Conservation (phyloP, 306 rosid genomes). For the Prunus campanulata region DNA sequence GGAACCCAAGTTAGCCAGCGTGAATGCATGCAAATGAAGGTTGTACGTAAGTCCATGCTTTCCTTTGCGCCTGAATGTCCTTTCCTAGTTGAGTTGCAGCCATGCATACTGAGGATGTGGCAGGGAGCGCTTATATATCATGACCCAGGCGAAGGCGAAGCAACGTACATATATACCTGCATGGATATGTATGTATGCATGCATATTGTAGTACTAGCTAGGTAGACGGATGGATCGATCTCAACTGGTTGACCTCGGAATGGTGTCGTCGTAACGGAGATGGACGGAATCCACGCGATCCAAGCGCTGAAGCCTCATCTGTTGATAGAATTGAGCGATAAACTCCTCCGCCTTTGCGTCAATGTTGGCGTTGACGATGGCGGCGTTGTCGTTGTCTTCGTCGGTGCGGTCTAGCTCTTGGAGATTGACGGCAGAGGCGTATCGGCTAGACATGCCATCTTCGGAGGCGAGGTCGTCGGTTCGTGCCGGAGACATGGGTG, state of each 20-base stretch:
- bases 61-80: background rate
- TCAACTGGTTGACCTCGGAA: slow-evolving; percentile 48
- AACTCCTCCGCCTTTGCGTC: slow-evolving; percentile 75
- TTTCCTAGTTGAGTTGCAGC: background rate
- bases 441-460: slow-evolving; percentile 24
- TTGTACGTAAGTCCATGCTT: background rate
- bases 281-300: slow-evolving; percentile 27
- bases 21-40: slow-evolving; percentile 15
- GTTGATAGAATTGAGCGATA: slow-evolving; percentile 62
- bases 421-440: slow-evolving; percentile 52
- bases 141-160: background rate
- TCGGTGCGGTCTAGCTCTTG: slow-evolving; percentile 37
- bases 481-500: slow-evolving; percentile 14
- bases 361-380: slow-evolving; percentile 22
- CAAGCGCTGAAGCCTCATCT: slow-evolving; percentile 59
- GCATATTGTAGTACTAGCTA: background rate
- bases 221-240: background rate
- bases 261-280: slow-evolving; percentile 27
- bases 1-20: background rate
- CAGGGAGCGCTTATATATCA: background rate
- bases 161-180: too few species aligned
- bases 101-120: background rate
- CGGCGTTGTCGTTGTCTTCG: background rate
- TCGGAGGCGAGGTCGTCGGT: slow-evolving; percentile 7
- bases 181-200: background rate